Percentiles rank a stretch among this genome's conserved stretches.
These are phyloP conservation scores for Puccinia brachypodii DNA, from an alignment of 1,284 basidiomycete genomes.

Conservation along the genomic window DNA sequence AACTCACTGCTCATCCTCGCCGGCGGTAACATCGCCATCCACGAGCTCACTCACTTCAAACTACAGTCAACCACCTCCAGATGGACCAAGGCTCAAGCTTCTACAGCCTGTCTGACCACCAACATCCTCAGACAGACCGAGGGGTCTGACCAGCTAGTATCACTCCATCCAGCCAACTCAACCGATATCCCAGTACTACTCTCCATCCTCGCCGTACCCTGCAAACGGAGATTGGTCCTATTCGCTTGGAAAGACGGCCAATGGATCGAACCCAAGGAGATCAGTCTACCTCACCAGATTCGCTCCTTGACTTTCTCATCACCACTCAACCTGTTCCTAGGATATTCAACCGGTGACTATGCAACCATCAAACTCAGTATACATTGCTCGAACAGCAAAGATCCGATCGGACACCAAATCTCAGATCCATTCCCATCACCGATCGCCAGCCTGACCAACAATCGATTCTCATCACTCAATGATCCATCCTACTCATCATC, in stretches of 20 bases:
- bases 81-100: conserved; percentile 36
- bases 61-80: conserved; percentile 7
- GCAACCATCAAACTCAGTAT: conserved; percentile 58
- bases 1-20: conserved; percentile 13
- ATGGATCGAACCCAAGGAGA: conserved; percentile 72
- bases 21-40: conserved; percentile 8
- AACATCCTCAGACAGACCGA: conserved; percentile 11
- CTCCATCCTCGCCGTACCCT: conserved; percentile 80
- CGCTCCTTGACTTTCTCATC: conserved; percentile 52
- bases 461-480: background rate
- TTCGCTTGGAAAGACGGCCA: conserved; percentile 80
- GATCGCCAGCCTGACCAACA: conserved; percentile 47
- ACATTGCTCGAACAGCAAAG: conserved; percentile 60
- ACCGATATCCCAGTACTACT: conserved; percentile 64
- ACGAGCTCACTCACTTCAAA: conserved; percentile 11
- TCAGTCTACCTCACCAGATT: conserved; percentile 55
- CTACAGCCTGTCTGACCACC: background rate
- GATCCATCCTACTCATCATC: background rate
- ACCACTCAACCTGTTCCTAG: conserved; percentile 28
- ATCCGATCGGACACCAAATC: conserved; percentile 72
- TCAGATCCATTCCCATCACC: conserved; percentile 51
- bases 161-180: background rate
- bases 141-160: background rate
- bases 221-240: conserved; percentile 77
- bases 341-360: conserved; percentile 44